Conservation (phyloP, 2,329 filamentous ascomycete genomes). For the Endothia cerciana region DNA sequence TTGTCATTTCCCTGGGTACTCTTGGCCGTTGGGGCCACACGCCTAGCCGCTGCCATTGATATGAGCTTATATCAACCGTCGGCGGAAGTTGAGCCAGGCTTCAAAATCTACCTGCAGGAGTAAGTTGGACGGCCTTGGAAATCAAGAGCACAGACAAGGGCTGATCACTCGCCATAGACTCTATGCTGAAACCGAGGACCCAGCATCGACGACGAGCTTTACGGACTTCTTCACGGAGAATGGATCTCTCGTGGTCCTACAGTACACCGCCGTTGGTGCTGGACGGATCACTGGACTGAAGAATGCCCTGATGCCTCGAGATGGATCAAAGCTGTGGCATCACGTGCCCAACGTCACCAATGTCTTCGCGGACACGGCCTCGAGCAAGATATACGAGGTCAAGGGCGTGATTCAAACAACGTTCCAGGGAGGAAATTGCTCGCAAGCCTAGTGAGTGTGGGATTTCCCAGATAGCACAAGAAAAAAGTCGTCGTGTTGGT, state of each 20-base stretch:
- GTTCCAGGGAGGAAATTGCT: conserved; percentile 12
- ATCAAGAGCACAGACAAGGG: too few relatives aligned
- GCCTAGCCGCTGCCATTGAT: neutral
- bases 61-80: conserved; percentile 11
- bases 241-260: conserved; percentile 3
- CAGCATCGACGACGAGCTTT: neutral
- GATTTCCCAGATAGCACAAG: neutral
- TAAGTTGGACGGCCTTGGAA: neutral
- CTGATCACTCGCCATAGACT: neutral
- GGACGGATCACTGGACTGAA: conserved; percentile 3
- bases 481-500: neutral
- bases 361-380: neutral
- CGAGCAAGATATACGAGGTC: conserved; percentile 2
- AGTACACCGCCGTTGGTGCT: neutral
- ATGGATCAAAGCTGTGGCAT: conserved; percentile 10
- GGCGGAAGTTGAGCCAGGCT: conserved; percentile 4
- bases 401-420: conserved; percentile 9
- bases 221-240: conserved; percentile 9
- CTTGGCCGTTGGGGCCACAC: neutral
- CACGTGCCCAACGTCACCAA: conserved; percentile 10
- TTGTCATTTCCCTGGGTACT: neutral
- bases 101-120: conserved; percentile 5
- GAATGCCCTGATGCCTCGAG: conserved; percentile 2
- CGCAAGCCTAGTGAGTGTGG: conserved; percentile 9
- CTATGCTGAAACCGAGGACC: conserved; percentile 9